Conservation (phyloP, 2,329 filamentous ascomycete genomes). For the Xylariaceae sp. region DNA sequence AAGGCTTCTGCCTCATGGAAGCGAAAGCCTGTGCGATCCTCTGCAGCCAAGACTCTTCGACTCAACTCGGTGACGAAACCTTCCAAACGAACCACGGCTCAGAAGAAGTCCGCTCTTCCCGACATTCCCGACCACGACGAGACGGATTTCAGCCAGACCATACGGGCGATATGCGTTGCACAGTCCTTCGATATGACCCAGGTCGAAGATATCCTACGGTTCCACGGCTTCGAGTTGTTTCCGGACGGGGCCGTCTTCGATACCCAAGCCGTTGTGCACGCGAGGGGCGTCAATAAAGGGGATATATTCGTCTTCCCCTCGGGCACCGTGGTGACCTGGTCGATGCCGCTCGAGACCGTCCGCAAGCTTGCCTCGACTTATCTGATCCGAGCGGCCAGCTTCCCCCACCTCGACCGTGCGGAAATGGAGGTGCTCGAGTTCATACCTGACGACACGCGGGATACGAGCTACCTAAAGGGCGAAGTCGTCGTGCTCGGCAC, state of each 20-base stretch:
- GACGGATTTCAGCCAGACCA: slow-evolving; percentile 36
- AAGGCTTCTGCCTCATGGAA: slow-evolving; percentile 31
- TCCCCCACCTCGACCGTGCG: slow-evolving; percentile 62
- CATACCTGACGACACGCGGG: slow-evolving; percentile 64
- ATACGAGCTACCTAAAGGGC: slow-evolving; percentile 73
- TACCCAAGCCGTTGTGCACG: slow-evolving; percentile 57
- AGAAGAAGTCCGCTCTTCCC: slow-evolving; percentile 34
- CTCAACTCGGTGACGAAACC: slow-evolving; percentile 79
- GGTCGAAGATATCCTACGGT: slow-evolving; percentile 52
- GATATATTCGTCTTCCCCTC: slow-evolving; percentile 96
- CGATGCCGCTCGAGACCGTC: slow-evolving; percentile 70
- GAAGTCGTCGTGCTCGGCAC: slow-evolving; percentile 89
- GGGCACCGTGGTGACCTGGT: slow-evolving; percentile 90
- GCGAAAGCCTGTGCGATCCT: slow-evolving; percentile 41
- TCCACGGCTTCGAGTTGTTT: slow-evolving; percentile 57
- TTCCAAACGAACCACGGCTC: slow-evolving; percentile 35
- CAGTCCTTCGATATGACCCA: slow-evolving; percentile 59
- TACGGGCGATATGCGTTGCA: slow-evolving; percentile 57
- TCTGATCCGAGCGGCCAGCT: slow-evolving; percentile 69
- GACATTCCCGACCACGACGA: slow-evolving; percentile 32
- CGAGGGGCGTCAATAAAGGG: slow-evolving; percentile 57
- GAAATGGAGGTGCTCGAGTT: slow-evolving; percentile 92
- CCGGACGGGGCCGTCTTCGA: slow-evolving; percentile 58
- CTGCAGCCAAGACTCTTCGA: slow-evolving; percentile 62
- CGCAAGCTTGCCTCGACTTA: slow-evolving; percentile 63